Evolutionary conservation across 495 filamentous ascomycete genomes (phyloP).

Genomic region (Monascus purpureus): DNA sequence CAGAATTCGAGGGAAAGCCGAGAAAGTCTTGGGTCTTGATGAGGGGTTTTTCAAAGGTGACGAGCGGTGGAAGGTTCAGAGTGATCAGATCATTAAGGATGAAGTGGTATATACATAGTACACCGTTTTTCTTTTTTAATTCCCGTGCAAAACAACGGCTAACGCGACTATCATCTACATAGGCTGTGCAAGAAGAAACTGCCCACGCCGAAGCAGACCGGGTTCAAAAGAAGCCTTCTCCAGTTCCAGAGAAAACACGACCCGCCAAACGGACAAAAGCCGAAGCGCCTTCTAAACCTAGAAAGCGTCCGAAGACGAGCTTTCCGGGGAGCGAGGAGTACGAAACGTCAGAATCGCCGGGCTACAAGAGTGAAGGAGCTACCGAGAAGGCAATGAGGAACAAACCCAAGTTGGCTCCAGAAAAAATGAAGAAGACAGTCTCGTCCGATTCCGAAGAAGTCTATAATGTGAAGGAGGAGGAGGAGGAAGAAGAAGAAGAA

Average conservation of each 20-base stretch:
- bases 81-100: slow-evolving; percentile 57
- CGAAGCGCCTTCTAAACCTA: slow-evolving; percentile 9
- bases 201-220: slow-evolving; percentile 3
- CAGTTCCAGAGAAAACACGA: slow-evolving; percentile 5
- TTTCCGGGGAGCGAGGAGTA: too few species aligned
- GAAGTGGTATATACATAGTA: slow-evolving; percentile 59
- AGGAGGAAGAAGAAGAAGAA: slow-evolving; percentile 11
- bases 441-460: slow-evolving; percentile 11
- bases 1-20: slow-evolving; percentile 50
- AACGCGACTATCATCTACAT: too few species aligned
- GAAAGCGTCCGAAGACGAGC: slow-evolving; percentile 25
- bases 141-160: too few species aligned
- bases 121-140: slow-evolving; percentile 1
- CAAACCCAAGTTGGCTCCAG: slow-evolving; percentile 11
- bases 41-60: slow-evolving; percentile 54
- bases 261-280: slow-evolving; percentile 16
- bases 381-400: background rate
- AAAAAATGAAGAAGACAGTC: slow-evolving; percentile 9
- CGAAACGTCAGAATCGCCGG: background rate
- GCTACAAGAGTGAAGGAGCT: background rate
- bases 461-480: slow-evolving; percentile 9
- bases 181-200: slow-evolving; percentile 6
- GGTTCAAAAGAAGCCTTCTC: slow-evolving; percentile 6
- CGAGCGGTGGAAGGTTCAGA: slow-evolving; percentile 61
- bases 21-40: slow-evolving; percentile 48